A percentile compares a stretch with the other conserved stretches of the same genome.
Conservation (phyloP, 805 yeast genomes). For the Saccharomycopsis sp. region DNA sequence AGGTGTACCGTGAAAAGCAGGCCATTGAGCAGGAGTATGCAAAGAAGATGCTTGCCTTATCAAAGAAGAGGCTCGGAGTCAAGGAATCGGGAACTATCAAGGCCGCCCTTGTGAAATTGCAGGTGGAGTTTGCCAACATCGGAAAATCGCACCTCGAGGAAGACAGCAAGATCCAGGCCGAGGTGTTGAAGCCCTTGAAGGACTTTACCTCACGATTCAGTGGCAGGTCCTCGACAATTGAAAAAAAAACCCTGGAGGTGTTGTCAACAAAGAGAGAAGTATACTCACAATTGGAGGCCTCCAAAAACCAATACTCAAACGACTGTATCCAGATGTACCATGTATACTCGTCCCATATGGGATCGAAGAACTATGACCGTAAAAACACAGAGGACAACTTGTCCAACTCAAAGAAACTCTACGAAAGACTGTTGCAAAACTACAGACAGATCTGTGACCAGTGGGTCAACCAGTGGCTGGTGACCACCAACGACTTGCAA, state of each 20-base stretch:
- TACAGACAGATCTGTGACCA: conserved; percentile 51
- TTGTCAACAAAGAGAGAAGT: conserved; percentile 38
- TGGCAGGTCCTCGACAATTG: conserved; percentile 49
- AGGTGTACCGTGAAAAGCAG: conserved; percentile 47
- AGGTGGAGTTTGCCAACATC: conserved; percentile 52
- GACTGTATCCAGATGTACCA: conserved; percentile 56
- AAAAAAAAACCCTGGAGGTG: conserved; percentile 50
- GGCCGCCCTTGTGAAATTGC: conserved; percentile 51
- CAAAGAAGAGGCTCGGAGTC: conserved; percentile 44
- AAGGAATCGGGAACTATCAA: conserved; percentile 55
- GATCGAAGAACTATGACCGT: conserved; percentile 46
- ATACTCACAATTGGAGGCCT: conserved; percentile 31
- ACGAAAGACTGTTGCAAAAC: conserved; percentile 46
- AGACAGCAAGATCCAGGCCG: conserved; percentile 42
- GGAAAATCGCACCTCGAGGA: conserved; percentile 49
- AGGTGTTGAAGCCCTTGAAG: conserved; percentile 45
- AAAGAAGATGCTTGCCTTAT: conserved; percentile 44
- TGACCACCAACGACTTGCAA: conserved; percentile 56
- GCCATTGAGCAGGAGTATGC: conserved; percentile 71
- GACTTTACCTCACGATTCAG: conserved; percentile 46
- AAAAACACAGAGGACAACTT: conserved; percentile 39
- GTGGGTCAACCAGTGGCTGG: conserved; percentile 70
- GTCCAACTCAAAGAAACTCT: conserved; percentile 43
- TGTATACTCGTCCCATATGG: conserved; percentile 67
- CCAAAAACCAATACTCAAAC: conserved; percentile 44